A percentile compares a stretch with the other conserved stretches of the same genome.
phyloP scores from a whole-genome alignment of 331 rosid genomes.

The Cucumis variabilis region DNA sequence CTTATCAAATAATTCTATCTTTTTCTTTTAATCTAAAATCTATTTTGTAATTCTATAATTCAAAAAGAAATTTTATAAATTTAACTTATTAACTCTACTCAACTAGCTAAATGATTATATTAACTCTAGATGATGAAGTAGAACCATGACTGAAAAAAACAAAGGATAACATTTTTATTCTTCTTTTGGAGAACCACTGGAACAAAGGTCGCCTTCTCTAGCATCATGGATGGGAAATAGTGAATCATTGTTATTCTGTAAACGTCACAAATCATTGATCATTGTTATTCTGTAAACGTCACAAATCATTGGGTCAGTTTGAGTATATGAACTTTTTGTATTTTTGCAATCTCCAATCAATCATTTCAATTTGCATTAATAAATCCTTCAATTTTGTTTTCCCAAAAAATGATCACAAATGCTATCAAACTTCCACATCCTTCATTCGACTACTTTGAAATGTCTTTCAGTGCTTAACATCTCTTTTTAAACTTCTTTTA shows the following conservation, averaged over 20 bases:
- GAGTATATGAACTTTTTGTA: conserved; percentile 15
- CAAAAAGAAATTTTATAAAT: too few species aligned
- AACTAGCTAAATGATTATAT: too few species aligned
- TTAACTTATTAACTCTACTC: too few species aligned
- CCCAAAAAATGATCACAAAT: not conserved
- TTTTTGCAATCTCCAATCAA: conserved; percentile 6
- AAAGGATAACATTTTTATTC: not conserved
- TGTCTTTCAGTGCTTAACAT: too few species aligned
- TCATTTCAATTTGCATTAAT: conserved; percentile 2
- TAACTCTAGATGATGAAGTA: too few species aligned
- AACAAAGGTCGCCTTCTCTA: not conserved
- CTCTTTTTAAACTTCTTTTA: too few species aligned
- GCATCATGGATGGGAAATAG: not conserved
- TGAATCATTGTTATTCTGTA: not conserved
- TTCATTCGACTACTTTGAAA: not conserved
- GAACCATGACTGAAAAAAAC: too few species aligned
- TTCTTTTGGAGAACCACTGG: not conserved
- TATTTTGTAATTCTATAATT: too few species aligned
- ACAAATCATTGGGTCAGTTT: conserved; percentile 4
- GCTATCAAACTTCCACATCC: not conserved
- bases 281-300: conserved; percentile 2
- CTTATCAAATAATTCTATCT: too few species aligned
- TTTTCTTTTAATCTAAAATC: too few species aligned
- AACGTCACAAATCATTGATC: not conserved
- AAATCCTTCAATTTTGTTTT: not conserved